Evolutionary conservation across 768 basidiomycete species (phyloP).

Genomic region (Boletus pseudo-olivaceus): DNA sequence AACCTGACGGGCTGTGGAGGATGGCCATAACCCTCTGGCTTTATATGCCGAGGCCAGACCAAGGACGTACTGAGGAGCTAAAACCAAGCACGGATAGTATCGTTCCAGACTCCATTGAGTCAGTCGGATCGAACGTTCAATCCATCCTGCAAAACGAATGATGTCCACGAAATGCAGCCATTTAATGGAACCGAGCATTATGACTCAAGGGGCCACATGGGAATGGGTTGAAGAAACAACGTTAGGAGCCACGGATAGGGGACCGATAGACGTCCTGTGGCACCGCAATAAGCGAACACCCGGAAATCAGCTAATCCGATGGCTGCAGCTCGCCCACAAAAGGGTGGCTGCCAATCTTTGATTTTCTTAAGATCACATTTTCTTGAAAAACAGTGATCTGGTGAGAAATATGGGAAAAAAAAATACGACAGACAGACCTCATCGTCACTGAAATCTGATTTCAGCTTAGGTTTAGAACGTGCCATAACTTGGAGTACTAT

Average conservation of each 20-base stretch:
- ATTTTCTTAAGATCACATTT: background rate
- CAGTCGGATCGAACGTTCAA: conserved; percentile 3
- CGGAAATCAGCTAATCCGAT: background rate
- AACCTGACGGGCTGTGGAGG: conserved; percentile 8
- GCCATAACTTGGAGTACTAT: background rate
- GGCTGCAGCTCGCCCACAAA: background rate
- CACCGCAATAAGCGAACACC: background rate
- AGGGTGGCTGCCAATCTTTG: background rate
- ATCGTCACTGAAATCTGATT: background rate
- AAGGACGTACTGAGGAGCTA: background rate
- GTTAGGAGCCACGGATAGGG: conserved; percentile 6
- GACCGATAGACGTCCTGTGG: conserved; percentile 2
- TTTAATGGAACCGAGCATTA: background rate
- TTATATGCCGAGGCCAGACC: conserved; percentile 9
- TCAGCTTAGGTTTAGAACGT: background rate
- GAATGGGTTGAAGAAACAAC: background rate
- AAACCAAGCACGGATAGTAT: background rate
- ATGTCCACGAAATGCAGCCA: background rate
- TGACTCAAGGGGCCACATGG: background rate
- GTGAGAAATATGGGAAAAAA: background rate
- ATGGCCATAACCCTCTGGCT: background rate
- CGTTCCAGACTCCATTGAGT: background rate
- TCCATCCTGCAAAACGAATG: conserved; percentile 19
- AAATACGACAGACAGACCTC: background rate
- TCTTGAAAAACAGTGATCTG: background rate